These are phyloP conservation scores for Neurospora tetraspora DNA, from an alignment of 495 filamentous ascomycete genomes.

Conservation along the genomic window DNA sequence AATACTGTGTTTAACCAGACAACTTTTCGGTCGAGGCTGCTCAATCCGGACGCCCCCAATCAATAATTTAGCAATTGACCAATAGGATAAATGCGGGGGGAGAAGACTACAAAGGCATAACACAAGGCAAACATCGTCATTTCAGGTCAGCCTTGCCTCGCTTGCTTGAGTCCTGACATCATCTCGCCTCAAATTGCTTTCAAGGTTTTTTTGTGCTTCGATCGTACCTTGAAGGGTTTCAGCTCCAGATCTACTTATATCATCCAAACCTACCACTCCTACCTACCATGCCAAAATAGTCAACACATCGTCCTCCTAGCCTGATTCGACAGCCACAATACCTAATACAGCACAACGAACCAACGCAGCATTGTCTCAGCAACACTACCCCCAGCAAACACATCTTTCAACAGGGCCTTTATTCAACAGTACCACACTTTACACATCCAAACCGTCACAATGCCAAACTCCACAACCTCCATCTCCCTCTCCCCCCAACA, in stretches of 20 bases:
- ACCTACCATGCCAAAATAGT: neutral
- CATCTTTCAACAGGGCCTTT: neutral
- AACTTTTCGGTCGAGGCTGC: neutral
- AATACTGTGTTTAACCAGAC: neutral
- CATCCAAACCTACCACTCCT: neutral
- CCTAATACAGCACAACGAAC: neutral
- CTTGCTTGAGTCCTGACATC: neutral
- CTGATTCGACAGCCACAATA: neutral
- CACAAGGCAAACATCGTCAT: neutral
- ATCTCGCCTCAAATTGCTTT: slow-evolving; percentile 4
- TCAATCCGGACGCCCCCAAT: neutral
- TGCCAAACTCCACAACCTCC: neutral
- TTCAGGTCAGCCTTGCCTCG: neutral
- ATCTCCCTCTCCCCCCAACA: neutral
- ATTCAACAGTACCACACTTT: neutral
- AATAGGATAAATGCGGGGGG: neutral
- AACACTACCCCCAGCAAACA: neutral
- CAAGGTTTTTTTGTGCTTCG: neutral
- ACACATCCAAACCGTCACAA: neutral
- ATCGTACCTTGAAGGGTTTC: neutral
- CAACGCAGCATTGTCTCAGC: neutral
- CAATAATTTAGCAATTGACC: neutral
- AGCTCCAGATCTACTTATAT: neutral
- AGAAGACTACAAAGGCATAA: neutral
- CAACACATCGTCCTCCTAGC: neutral